These are phyloP conservation scores for sweet orange (Citrus sinensis) DNA, from an alignment of 345 rosid species.

Conservation along the genomic window DNA sequence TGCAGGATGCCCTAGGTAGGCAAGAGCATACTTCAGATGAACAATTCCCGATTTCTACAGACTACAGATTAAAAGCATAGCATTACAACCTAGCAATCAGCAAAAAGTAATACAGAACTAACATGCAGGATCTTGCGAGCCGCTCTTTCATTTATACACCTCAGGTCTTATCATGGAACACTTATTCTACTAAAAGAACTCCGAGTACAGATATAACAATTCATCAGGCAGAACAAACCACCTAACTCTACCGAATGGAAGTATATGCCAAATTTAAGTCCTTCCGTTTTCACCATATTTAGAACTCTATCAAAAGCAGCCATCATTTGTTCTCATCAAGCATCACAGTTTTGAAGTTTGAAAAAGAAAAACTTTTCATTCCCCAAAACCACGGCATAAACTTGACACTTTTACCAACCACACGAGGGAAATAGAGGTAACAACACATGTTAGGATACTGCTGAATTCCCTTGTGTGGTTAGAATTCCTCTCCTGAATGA, in stretches of 20 bases:
- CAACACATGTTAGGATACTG: too few relatives aligned
- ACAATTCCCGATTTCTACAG: background rate
- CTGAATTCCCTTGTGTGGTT: too few relatives aligned
- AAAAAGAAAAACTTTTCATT: too few relatives aligned
- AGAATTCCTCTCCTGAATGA: too few relatives aligned
- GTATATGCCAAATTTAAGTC: background rate
- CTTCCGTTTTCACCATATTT: background rate
- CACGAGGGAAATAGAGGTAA: too few relatives aligned
- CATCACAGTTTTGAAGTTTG: too few relatives aligned
- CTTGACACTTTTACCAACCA: background rate
- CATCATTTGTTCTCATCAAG: background rate
- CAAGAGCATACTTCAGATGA: background rate
- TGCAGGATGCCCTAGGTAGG: background rate
- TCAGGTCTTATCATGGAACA: background rate
- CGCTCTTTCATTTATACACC: background rate
- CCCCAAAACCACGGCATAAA: background rate
- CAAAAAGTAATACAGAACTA: background rate
- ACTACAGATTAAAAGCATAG: background rate
- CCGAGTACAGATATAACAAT: background rate
- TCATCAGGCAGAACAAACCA: background rate
- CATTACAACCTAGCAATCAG: background rate
- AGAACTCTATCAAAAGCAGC: background rate
- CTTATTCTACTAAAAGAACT: background rate
- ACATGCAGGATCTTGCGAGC: background rate
- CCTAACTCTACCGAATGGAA: background rate